Percentiles rank a stretch among this genome's conserved stretches.
Evolutionary conservation across 1,284 basidiomycete genomes (phyloP).

Genomic region (Mycena citricolor): DNA sequence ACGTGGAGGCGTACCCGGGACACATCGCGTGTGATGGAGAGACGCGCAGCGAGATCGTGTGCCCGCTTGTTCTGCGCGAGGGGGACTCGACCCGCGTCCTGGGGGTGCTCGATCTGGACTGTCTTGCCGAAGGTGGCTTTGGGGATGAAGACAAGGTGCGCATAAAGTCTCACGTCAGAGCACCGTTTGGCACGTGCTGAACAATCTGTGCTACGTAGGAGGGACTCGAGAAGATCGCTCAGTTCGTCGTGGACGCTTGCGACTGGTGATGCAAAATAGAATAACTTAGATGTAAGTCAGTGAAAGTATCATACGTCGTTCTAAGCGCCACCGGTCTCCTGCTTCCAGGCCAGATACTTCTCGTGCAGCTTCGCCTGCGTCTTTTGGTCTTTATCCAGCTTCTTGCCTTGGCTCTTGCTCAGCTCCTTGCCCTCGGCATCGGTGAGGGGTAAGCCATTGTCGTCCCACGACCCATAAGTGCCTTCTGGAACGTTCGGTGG

Average conservation of each 20-base stretch:
- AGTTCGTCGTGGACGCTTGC: constrained; percentile 56
- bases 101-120: constrained; percentile 87
- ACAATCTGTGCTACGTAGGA: constrained; percentile 15
- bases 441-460: constrained; percentile 79
- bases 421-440: constrained; percentile 85
- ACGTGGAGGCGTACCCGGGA: constrained; percentile 80
- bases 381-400: constrained; percentile 76
- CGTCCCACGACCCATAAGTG: constrained; percentile 80
- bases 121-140: constrained; percentile 70
- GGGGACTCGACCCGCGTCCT: constrained; percentile 43
- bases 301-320: constrained; percentile 1
- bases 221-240: constrained; percentile 72
- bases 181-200: not conserved
- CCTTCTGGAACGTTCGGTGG: constrained; percentile 75
- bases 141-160: constrained; percentile 62
- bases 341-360: constrained; percentile 54
- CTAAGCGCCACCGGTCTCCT: not conserved
- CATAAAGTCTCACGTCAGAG: not conserved
- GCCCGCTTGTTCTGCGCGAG: constrained; percentile 59
- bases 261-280: constrained; percentile 46
- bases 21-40: constrained; percentile 89
- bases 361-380: constrained; percentile 79
- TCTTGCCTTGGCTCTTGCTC: constrained; percentile 83
- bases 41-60: constrained; percentile 85
- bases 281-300: not conserved